These are phyloP conservation scores for Thelephora terrestris DNA, from an alignment of 1,284 basidiomycete genomes.

Conservation along the genomic window DNA sequence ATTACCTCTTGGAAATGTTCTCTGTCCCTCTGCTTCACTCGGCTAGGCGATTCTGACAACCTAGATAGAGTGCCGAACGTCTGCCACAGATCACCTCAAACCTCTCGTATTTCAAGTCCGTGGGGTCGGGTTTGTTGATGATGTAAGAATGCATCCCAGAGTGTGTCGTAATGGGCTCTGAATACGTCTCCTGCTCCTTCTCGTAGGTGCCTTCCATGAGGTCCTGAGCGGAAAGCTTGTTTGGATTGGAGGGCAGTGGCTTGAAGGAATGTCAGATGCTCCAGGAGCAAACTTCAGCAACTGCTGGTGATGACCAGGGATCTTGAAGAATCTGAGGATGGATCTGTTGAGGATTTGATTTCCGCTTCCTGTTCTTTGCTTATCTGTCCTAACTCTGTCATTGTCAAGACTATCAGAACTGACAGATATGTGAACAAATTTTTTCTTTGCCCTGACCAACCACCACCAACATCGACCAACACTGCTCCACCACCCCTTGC, in stretches of 20 bases:
- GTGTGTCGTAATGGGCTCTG: conserved; percentile 35
- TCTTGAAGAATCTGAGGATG: conserved; percentile 21
- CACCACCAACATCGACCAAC: conserved; percentile 20
- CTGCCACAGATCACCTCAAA: conserved; percentile 73
- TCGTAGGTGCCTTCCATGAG: conserved; percentile 29
- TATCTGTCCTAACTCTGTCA: conserved; percentile 19
- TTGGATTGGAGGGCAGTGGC: conserved; percentile 24
- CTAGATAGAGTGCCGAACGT: conserved; percentile 74
- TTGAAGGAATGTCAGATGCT: conserved; percentile 52
- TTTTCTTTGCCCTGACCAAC: conserved; percentile 61
- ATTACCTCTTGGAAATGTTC: too few relatives aligned
- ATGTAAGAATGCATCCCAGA: conserved; percentile 48
- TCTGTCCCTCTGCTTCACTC: too few relatives aligned
- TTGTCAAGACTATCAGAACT: conserved; percentile 33
- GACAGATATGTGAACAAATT: conserved; percentile 71
- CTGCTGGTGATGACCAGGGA: conserved; percentile 5
- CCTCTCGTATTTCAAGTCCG: conserved; percentile 48
- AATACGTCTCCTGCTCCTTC: conserved; percentile 41
- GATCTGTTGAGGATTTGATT: background rate
- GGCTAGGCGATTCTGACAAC: conserved; percentile 47
- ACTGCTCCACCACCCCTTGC: conserved; percentile 51
- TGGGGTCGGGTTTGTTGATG: conserved; percentile 54
- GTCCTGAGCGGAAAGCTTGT: too few relatives aligned
- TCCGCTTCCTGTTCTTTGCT: conserved; percentile 6
- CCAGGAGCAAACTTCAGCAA: conserved; percentile 16